These are phyloP conservation scores for Calonectria pseudoturangicola DNA, from an alignment of 2,329 filamentous ascomycete genomes.

Conservation along the genomic window DNA sequence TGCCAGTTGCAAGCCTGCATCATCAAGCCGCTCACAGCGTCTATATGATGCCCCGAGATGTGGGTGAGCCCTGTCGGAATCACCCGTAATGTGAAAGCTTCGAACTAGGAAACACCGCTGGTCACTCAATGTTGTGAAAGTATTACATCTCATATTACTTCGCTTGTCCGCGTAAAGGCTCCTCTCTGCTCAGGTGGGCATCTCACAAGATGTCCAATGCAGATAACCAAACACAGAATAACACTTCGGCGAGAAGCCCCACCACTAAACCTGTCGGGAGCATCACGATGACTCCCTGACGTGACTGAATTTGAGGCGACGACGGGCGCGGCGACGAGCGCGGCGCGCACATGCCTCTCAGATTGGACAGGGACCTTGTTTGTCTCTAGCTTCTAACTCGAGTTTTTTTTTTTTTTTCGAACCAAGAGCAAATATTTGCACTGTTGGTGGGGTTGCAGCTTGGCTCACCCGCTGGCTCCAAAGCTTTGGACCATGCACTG, in stretches of 20 bases:
- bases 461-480: constrained; percentile 32
- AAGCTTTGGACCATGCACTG: constrained; percentile 23
- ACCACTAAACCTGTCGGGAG: constrained; percentile 18
- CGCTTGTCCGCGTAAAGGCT: constrained; percentile 22
- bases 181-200: constrained; percentile 43
- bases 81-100: constrained; percentile 43
- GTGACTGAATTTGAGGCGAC: constrained; percentile 17
- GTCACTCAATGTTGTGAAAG: constrained; percentile 32
- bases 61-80: constrained; percentile 44
- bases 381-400: constrained; percentile 20
- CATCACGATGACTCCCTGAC: constrained; percentile 22
- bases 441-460: constrained; percentile 38
- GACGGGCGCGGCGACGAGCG: constrained; percentile 26
- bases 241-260: constrained; percentile 29
- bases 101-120: constrained; percentile 37
- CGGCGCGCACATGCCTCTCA: constrained; percentile 19
- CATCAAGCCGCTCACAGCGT: constrained; percentile 44
- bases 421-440: constrained; percentile 24
- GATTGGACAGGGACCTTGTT: constrained; percentile 23
- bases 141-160: constrained; percentile 32
- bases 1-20: constrained; percentile 43
- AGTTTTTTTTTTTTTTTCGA: constrained; percentile 13
- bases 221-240: constrained; percentile 37
- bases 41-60: constrained; percentile 44
- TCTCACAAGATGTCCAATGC: constrained; percentile 23